Conservation (phyloP, 129 eudicot genomes). For the Cynara cardunculus region DNA sequence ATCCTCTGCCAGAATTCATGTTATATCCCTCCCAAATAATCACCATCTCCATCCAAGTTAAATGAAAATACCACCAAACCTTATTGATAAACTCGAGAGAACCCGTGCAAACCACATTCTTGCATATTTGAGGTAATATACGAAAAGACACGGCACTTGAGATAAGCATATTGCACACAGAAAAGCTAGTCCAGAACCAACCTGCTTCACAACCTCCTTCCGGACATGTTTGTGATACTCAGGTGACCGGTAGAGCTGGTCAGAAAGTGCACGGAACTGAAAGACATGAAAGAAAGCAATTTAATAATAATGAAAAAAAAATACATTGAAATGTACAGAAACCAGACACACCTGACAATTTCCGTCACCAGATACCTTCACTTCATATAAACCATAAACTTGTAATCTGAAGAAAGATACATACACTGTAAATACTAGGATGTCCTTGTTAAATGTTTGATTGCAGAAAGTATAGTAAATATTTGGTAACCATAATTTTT, state of each 20-base stretch:
- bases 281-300: slow-evolving; percentile 13
- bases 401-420: slow-evolving; percentile 45
- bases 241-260: slow-evolving; percentile 66
- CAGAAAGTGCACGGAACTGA: slow-evolving; percentile 87
- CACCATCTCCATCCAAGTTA: too few relatives aligned
- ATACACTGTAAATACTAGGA: not conserved
- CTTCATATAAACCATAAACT: slow-evolving; percentile 59
- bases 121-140: not conserved
- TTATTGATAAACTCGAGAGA: too few relatives aligned
- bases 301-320: not conserved
- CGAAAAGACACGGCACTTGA: not conserved
- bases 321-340: not conserved
- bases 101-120: too few relatives aligned
- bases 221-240: slow-evolving; percentile 85
- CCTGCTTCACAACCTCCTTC: slow-evolving; percentile 89
- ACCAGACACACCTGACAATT: slow-evolving; percentile 69
- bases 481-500: not conserved
- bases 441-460: not conserved
- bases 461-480: not conserved
- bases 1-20: too few relatives aligned
- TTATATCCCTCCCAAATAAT: too few relatives aligned
- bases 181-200: slow-evolving; percentile 23
- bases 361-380: slow-evolving; percentile 80
- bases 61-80: too few relatives aligned
- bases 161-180: not conserved